phyloP scores from a whole-genome alignment of 1,284 basidiomycete species.

The Sphaerobolus stellatus region DNA sequence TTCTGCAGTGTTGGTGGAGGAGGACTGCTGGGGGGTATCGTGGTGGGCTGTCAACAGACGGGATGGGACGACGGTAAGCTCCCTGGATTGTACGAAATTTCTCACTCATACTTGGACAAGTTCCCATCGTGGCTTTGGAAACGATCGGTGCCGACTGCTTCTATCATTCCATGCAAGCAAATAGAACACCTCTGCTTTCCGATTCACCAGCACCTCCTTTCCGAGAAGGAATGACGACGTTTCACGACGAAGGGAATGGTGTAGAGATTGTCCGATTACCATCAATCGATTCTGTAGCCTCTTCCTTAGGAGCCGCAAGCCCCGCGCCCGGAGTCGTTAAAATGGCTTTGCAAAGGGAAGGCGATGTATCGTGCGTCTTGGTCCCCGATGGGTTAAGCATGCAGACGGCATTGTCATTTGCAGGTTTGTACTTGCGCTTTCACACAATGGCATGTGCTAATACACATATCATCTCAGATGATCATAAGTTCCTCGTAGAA shows the following conservation, averaged over 20 bases:
- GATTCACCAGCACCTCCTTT: not conserved
- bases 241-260: constrained; percentile 39
- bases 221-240: constrained; percentile 32
- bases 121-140: constrained; percentile 63
- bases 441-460: not conserved
- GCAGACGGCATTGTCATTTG: constrained; percentile 53
- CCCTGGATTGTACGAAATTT: not conserved
- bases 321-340: constrained; percentile 59
- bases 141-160: constrained; percentile 73
- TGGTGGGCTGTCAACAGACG: constrained; percentile 57
- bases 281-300: constrained; percentile 59
- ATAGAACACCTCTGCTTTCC: constrained; percentile 1
- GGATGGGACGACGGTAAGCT: constrained; percentile 47
- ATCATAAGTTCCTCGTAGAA: constrained; percentile 72
- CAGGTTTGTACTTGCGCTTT: constrained; percentile 39
- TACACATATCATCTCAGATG: constrained; percentile 43
- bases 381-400: constrained; percentile 69
- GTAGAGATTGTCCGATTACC: constrained; percentile 56
- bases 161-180: constrained; percentile 54
- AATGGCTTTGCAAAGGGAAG: constrained; percentile 58
- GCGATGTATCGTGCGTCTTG: constrained; percentile 54
- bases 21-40: constrained; percentile 66
- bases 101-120: constrained; percentile 33
- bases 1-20: constrained; percentile 76
- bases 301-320: constrained; percentile 68